A percentile compares a stretch with the other conserved stretches of the same genome.
Conservation (phyloP, 1,139 yeast species). For the Groenewaldozyma auringiensis region DNA sequence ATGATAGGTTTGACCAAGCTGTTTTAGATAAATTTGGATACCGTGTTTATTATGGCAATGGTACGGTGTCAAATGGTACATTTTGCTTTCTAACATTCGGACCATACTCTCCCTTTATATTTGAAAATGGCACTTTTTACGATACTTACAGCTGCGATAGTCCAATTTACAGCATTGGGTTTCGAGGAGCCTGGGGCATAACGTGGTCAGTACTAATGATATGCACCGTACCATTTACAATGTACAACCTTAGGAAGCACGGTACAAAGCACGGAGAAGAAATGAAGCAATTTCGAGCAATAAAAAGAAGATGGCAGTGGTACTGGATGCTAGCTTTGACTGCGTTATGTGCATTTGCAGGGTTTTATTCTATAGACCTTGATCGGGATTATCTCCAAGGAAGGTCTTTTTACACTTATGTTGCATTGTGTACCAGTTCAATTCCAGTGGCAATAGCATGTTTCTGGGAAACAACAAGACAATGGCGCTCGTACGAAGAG, state of each 20-base stretch:
- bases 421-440: conserved; percentile 21
- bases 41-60: conserved; percentile 21
- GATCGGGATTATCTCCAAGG: conserved; percentile 26
- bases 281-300: conserved; percentile 17
- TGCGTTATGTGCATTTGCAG: conserved; percentile 20
- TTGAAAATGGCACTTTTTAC: conserved; percentile 19
- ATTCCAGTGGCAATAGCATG: conserved; percentile 20
- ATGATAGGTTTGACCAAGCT: conserved; percentile 7
- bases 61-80: conserved; percentile 25
- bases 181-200: conserved; percentile 22
- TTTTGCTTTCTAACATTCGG: conserved; percentile 24
- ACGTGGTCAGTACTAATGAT: conserved; percentile 18
- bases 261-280: conserved; percentile 17
- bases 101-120: conserved; percentile 17
- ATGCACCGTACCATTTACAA: conserved; percentile 18
- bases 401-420: conserved; percentile 19
- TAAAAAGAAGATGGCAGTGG: conserved; percentile 26
- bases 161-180: conserved; percentile 19
- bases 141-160: conserved; percentile 20
- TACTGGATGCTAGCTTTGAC: conserved; percentile 24
- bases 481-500: conserved; percentile 27
- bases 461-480: conserved; percentile 24
- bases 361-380: conserved; percentile 25
- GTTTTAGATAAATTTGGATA: conserved; percentile 17
- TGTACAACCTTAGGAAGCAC: conserved; percentile 22